Conservation (phyloP, 768 basidiomycete species). For the Neoboletus brunneissimus region DNA sequence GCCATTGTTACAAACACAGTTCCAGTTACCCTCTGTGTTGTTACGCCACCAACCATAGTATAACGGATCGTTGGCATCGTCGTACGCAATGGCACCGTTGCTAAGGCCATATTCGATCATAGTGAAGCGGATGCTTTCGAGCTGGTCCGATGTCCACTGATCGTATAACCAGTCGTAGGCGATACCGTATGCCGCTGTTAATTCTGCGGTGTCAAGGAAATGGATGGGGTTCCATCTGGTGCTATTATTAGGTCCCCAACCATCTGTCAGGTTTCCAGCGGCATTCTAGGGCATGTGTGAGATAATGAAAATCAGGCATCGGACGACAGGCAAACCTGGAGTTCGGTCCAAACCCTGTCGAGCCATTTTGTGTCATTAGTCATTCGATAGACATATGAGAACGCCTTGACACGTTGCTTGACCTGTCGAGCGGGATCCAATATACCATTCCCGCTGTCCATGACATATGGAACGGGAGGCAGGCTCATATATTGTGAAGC, state of each 20-base stretch:
- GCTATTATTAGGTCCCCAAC: conserved; percentile 61
- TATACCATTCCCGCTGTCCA: conserved; percentile 87
- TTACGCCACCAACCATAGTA: conserved; percentile 76
- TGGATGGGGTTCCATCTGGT: conserved; percentile 85
- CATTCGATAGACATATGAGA: conserved; percentile 86
- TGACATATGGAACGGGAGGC: conserved; percentile 63
- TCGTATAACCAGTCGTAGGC: conserved; percentile 98
- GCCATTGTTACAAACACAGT: conserved; percentile 93
- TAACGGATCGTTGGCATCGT: conserved; percentile 32
- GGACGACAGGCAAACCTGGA: conserved; percentile 56
- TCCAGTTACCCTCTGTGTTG: conserved; percentile 89
- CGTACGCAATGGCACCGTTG: conserved; percentile 58
- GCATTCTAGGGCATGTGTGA: conserved; percentile 49
- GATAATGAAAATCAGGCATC: neutral
- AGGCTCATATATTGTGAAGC: conserved; percentile 69
- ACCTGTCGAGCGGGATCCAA: conserved; percentile 86
- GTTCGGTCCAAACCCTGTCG: conserved; percentile 79
- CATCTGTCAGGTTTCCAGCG: conserved; percentile 60
- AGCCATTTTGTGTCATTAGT: conserved; percentile 91
- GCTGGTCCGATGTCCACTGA: conserved; percentile 72
- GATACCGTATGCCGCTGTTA: conserved; percentile 84
- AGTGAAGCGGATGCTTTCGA: conserved; percentile 59
- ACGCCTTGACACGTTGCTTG: conserved; percentile 90
- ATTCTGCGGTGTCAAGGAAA: conserved; percentile 92
- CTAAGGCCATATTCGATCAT: conserved; percentile 78